Evolutionary conservation across 805 yeast species (phyloP), one percentile per base, ranked within the genome.

Genomic region (Metschnikowia noctiluminum): DNA sequence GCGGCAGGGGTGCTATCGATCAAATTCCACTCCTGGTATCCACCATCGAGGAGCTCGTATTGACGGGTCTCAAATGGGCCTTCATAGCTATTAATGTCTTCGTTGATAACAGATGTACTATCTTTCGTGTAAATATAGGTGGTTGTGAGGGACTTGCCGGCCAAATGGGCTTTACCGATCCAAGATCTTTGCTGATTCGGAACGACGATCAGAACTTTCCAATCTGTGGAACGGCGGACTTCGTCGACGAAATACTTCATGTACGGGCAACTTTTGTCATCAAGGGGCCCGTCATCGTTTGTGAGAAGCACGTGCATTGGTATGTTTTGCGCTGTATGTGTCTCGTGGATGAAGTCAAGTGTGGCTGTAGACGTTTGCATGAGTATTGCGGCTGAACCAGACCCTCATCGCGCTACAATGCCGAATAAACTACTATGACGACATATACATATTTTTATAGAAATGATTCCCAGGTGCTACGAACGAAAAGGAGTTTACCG

Each of bases 91-190:
- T 72, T 71, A n/a, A 68, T 54, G 11, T 56, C 39, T 2, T 51
- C 49, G 62, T 77, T 81, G 49, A 76, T 83, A 15, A 67, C 62
- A 13, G 73, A 64, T 0, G 80, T 74, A 35, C 70, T 63, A 34
- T 57, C 51, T 44, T 61, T 51, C 15, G 87, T 77, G 59, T 87
- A 87, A n/a, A 85, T 73, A 61, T 81, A 87, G 2, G 79, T 72
- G 1, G 86, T 79, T 2, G 80, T 69, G 37, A 86, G 70, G 28
- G 80, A 77, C 53, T 79, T 77, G 7, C 89, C 92, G 0, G 95
- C 95, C 60, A 94, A 82, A 71, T 91, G 97, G 6, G 99, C 98
- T 65, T 94, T 94, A 35, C 97, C 97, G 49, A 90, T 92, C 99
- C 99, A 94, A 12, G 97, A 91, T 58, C 94, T 74, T 59, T 80